Base-by-base conservation (phyloP, 2,329 filamentous ascomycete genomes). In the Rhytidhysteron rufulum region DNA sequence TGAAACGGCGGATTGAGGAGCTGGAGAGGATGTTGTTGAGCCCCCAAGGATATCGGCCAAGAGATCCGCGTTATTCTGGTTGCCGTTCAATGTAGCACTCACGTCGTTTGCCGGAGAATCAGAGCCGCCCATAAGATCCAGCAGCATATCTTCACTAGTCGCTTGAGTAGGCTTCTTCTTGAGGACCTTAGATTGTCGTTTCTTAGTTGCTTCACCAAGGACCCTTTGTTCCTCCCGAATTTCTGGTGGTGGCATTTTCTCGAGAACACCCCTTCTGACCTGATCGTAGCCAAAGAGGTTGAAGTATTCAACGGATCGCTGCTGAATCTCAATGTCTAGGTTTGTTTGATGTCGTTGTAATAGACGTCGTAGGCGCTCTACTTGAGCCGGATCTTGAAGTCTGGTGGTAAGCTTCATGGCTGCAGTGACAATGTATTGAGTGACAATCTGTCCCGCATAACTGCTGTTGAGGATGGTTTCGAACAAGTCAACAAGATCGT, bases 231-330 rank as follows among this genome's bases (percentile, higher is more conserved):
- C 88, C 63, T 98, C 93, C 51, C 91, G 88, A 58, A 98, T 97
- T 65, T 97, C 91, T 7, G 93, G 93, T 2, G 93, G 81, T 6
- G 93, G 93, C 94, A 98, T 98, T 65, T 93, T 94, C 69, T 98
- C 93, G 9, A 98, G 73, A 3, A 98, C 93, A 42, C 93, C 93
- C 44, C 79, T 80, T 40, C 91, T 83, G 41, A 98, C 86, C 44
- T 88, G 76, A 53, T 98, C 90, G 56, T 88, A 88, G 1, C 80
- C 80, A 57, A 98, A 97, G n/a, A 98, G 75, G 58, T 97, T 97
- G 43, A 83, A 81, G 57, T 97, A 98, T 65, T 98, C 93, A 16
- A 95, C 90, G 4, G 91, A 86, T 62, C 93, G 83, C 67, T 98
- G 93, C 65, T 98, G 94, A 18, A 97, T 86, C 65, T 98, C 93